Evolutionary conservation across 192 early-diverging fungal species (phyloP).

Genomic region (Chytriomyces sp.): DNA sequence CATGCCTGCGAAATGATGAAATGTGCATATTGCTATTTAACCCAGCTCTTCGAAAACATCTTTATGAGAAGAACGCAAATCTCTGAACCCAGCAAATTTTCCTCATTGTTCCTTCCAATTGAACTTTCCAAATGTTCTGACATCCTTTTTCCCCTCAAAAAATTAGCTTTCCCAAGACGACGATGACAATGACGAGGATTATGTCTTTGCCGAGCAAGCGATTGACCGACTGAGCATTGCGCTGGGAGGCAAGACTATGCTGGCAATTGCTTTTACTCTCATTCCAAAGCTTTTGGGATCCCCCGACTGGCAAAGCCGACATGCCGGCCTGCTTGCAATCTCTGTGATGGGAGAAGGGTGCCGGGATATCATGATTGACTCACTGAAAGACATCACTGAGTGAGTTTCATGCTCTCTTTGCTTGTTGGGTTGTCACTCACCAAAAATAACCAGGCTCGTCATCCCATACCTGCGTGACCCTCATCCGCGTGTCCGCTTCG

Average conservation of each 20-base stretch:
- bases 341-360: conserved; percentile 98
- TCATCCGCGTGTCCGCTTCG: conserved; percentile 94
- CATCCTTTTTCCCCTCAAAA: not conserved
- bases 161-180: conserved; percentile 71
- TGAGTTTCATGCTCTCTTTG: conserved; percentile 14
- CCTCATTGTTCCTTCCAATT: not conserved
- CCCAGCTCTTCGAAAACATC: conserved; percentile 1
- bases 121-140: not conserved
- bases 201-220: conserved; percentile 92
- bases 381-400: conserved; percentile 83
- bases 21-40: conserved; percentile 18
- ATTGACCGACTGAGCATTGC: conserved; percentile 75
- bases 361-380: conserved; percentile 88
- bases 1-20: not conserved
- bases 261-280: conserved; percentile 84
- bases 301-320: conserved; percentile 85
- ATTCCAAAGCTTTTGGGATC: conserved; percentile 90
- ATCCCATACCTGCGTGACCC: conserved; percentile 82
- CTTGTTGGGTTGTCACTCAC: not conserved
- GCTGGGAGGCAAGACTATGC: conserved; percentile 81
- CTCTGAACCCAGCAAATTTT: not conserved
- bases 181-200: conserved; percentile 86
- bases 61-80: not conserved
- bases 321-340: conserved; percentile 92
- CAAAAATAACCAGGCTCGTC: conserved; percentile 61